These are phyloP conservation scores for Trichoderma brevicompactum DNA, from an alignment of 2,329 filamentous ascomycete genomes.

Conservation along the genomic window DNA sequence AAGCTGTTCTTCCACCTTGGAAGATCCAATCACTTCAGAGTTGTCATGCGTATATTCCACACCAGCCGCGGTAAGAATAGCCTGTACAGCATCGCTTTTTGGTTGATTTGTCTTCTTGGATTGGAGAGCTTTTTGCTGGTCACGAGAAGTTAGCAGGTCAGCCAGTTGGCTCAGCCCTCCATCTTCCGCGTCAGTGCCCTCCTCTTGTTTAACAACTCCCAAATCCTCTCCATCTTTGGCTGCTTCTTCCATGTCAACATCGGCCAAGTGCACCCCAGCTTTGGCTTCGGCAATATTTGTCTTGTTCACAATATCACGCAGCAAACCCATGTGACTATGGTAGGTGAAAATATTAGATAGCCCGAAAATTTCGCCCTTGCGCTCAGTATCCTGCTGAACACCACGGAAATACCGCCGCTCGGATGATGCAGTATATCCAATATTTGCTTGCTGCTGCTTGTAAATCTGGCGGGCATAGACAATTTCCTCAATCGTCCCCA, in stretches of 20 bases:
- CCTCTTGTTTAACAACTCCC: slow-evolving; percentile 51
- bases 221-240: slow-evolving; percentile 57
- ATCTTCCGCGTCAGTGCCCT: slow-evolving; percentile 59
- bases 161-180: slow-evolving; percentile 76
- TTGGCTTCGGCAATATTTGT: slow-evolving; percentile 95
- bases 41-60: slow-evolving; percentile 98
- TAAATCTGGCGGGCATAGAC: slow-evolving; percentile 97
- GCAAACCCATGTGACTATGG: slow-evolving; percentile 74
- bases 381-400: slow-evolving; percentile 78
- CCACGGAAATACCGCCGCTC: slow-evolving; percentile 96
- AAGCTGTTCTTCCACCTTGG: slow-evolving; percentile 86
- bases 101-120: slow-evolving; percentile 45
- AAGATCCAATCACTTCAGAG: slow-evolving; percentile 89
- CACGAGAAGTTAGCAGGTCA: slow-evolving; percentile 52
- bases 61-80: slow-evolving; percentile 84
- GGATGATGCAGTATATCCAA: slow-evolving; percentile 89
- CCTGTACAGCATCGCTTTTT: slow-evolving; percentile 77
- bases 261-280: slow-evolving; percentile 79
- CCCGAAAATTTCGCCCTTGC: slow-evolving; percentile 94
- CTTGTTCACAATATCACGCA: slow-evolving; percentile 97
- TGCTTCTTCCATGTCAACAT: slow-evolving; percentile 70
- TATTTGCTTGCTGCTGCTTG: slow-evolving; percentile 98
- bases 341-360: slow-evolving; percentile 85
- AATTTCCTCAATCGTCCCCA: slow-evolving; percentile 94
- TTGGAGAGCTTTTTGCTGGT: slow-evolving; percentile 47